phyloP scores from a whole-genome alignment of 2,329 filamentous ascomycete species.

The Podosphaera xanthii region DNA sequence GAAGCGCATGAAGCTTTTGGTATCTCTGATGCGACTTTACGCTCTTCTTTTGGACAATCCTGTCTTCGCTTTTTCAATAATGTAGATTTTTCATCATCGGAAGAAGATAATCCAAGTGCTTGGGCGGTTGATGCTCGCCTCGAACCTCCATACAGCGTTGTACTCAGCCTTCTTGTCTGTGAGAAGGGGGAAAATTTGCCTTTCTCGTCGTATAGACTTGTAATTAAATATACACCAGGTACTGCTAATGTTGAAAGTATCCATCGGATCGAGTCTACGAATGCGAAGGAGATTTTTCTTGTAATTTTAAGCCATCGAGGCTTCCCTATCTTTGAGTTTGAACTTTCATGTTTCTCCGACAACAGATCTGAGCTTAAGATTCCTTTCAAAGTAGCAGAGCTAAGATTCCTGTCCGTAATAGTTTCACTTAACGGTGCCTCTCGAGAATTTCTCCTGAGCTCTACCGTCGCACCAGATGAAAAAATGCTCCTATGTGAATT shows the following conservation, averaged over 20 bases:
- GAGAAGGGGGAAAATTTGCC: constrained; percentile 58
- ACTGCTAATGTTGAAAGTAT: constrained; percentile 57
- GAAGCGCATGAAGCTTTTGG: constrained; percentile 22
- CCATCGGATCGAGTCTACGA: constrained; percentile 57
- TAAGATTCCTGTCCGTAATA: constrained; percentile 12
- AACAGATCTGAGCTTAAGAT: neutral
- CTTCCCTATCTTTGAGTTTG: constrained; percentile 8
- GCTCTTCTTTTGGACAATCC: neutral
- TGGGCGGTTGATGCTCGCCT: constrained; percentile 15
- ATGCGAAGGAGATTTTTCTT: constrained; percentile 43
- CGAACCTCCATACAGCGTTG: constrained; percentile 25
- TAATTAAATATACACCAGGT: constrained; percentile 62
- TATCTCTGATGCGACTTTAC: neutral
- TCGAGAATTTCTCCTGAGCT: constrained; percentile 15
- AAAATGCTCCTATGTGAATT: constrained; percentile 30
- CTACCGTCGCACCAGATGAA: constrained; percentile 7
- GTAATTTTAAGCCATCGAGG: constrained; percentile 34
- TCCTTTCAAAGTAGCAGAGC: too few relatives aligned
- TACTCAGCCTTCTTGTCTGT: constrained; percentile 39
- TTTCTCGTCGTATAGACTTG: constrained; percentile 61
- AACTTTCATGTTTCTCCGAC: neutral
- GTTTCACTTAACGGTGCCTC: constrained; percentile 21
- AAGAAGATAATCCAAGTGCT: constrained; percentile 14
- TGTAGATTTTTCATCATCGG: constrained; percentile 3
- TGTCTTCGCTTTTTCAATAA: neutral